A percentile compares a stretch with the other conserved stretches of the same genome.
Evolutionary conservation across 2,329 filamentous ascomycete genomes (phyloP).

Genomic region (Botrytis fabae): DNA sequence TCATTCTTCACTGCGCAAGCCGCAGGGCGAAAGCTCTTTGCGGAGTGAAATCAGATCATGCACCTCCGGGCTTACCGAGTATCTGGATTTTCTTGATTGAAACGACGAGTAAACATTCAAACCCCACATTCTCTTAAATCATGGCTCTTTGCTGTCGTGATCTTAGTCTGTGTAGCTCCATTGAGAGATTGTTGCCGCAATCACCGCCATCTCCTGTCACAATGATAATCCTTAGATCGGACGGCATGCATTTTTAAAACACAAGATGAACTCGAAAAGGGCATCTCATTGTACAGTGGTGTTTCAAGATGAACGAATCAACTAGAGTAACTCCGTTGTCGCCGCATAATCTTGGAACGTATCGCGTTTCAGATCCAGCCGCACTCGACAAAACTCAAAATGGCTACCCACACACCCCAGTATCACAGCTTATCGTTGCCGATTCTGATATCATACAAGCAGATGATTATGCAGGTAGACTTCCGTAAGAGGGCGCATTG

Average conservation of each 20-base stretch:
- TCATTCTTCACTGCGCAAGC: background rate
- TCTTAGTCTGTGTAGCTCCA: background rate
- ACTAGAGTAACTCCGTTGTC: background rate
- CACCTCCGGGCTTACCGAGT: background rate
- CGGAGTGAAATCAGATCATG: background rate
- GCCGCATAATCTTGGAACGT: background rate
- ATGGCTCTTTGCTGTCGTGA: background rate
- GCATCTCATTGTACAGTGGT: background rate
- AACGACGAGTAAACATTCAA: no score
- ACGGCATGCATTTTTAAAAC: background rate
- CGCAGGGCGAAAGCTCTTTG: background rate
- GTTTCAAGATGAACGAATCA: background rate
- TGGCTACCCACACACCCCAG: background rate
- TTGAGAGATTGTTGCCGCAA: background rate
- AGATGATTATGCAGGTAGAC: background rate
- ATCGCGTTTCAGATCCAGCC: slow-evolving; percentile 13
- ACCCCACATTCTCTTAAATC: background rate
- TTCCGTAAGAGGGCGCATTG: slow-evolving; percentile 23
- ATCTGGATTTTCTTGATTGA: background rate
- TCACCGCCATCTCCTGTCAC: background rate
- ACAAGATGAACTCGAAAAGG: background rate
- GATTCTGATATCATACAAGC: background rate
- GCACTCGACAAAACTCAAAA: background rate
- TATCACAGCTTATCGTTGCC: background rate
- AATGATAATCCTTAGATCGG: background rate